Evolutionary conservation across 2,329 filamentous ascomycete species (phyloP), one percentile per base, ranked within the genome.

Genomic region (Myriosclerotinia scirpicola): DNA sequence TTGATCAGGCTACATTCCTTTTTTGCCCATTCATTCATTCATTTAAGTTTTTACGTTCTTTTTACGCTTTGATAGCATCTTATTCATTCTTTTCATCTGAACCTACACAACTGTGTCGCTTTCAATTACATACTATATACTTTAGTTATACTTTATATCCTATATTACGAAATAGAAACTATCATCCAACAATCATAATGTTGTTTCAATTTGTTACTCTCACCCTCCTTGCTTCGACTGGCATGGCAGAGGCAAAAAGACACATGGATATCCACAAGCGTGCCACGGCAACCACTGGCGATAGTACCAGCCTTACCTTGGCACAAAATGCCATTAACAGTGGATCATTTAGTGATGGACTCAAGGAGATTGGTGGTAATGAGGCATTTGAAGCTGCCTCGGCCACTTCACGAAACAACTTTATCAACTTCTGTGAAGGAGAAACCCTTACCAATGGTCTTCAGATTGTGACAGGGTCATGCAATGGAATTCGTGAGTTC

Each of bases 391-490:
- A 74, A 61, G 66, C 72, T 26, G 11, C 26, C 52, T 75, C 73
- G 8, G 34, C 42, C 17, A 73, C 71, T 14, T 75, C 72, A 20
- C 48, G 55, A 20, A 73, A 73, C 64, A 74, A 74, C 69, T 75
- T 75, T 58, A 74, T 75, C 64, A 74, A 75, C 67, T 68, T 68
- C 62, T 75, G 73, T 50, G 58, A 67, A 22, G 73, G 73, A 12
- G 70, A 74, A 74, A 82, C 79, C 0, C 74, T 86, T 61, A 88
- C 86, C 69, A 85, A 89, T 72, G 86, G 86, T 72, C 76, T 82
- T 54, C 86, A 88, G 74, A 79, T 82, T 61, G 79, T 78, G 66
- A 76, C 71, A 11, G 87, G 87, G 22, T 89, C 86, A 44, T 89
- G 87, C 79, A 89, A 89, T 44, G 73, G 73, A 48, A 72, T 75